Percentiles rank a stretch among this genome's conserved stretches.
These are phyloP conservation scores for Nepenthes mirabilis DNA, from an alignment of 148 eudicot genomes.

Conservation along the genomic window DNA sequence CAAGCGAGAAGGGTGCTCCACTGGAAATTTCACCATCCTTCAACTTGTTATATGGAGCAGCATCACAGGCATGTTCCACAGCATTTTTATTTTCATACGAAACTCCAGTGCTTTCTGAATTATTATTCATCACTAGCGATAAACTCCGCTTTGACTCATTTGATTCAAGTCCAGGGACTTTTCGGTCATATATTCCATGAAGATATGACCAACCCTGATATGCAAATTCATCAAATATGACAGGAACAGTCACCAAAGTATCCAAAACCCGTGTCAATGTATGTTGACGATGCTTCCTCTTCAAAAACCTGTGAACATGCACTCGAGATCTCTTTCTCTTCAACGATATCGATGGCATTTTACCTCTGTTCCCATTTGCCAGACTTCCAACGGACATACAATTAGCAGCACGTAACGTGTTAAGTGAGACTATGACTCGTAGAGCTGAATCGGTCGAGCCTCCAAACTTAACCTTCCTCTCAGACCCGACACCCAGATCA, in stretches of 20 bases:
- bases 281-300: slow-evolving; percentile 51
- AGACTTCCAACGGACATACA: slow-evolving; percentile 6
- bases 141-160: slow-evolving; percentile 24
- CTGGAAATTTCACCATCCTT: slow-evolving; percentile 34
- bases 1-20: slow-evolving; percentile 17
- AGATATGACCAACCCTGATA: slow-evolving; percentile 24
- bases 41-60: slow-evolving; percentile 14
- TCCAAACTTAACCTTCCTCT: slow-evolving; percentile 9
- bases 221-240: slow-evolving; percentile 41
- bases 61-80: slow-evolving; percentile 13
- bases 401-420: slow-evolving; percentile 6
- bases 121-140: slow-evolving; percentile 17
- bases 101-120: slow-evolving; percentile 24
- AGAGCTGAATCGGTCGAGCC: slow-evolving; percentile 16
- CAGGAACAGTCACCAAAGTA: slow-evolving; percentile 62
- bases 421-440: slow-evolving; percentile 6
- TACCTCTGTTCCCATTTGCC: slow-evolving; percentile 22
- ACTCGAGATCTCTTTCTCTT: slow-evolving; percentile 63
- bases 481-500: slow-evolving; percentile 45
- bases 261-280: slow-evolving; percentile 63
- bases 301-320: slow-evolving; percentile 50
- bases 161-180: slow-evolving; percentile 30
- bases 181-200: slow-evolving; percentile 33
- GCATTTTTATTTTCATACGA: slow-evolving; percentile 28
- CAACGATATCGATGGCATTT: slow-evolving; percentile 31